phyloP scores from a whole-genome alignment of 148 eudicot species.

The Rhododendron kiyosumense region DNA sequence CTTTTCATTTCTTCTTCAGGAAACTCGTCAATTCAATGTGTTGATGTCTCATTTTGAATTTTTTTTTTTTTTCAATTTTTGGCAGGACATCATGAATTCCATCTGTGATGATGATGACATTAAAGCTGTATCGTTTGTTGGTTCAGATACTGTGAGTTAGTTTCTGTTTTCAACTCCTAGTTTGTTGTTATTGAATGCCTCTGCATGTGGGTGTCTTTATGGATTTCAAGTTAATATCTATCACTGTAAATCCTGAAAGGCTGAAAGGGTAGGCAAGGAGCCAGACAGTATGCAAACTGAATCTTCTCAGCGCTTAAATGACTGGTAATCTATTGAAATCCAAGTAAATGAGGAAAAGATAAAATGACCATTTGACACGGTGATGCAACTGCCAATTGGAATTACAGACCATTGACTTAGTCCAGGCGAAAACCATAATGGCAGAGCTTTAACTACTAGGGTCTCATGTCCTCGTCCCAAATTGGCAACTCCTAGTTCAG shows the following conservation, averaged over 20 bases:
- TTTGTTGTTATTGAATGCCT: conserved; percentile 1
- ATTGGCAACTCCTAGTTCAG: neutral
- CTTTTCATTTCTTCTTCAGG: neutral
- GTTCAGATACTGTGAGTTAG: conserved; percentile 52
- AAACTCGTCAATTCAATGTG: neutral
- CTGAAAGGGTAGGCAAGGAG: neutral
- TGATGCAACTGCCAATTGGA: conserved; percentile 21
- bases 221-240: neutral
- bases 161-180: neutral
- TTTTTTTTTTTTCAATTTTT: neutral
- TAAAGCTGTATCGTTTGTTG: conserved; percentile 60
- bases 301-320: neutral
- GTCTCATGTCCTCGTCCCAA: neutral
- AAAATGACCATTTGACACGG: conserved; percentile 34
- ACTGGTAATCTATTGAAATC: neutral
- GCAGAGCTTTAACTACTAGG: conserved; percentile 1
- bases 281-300: neutral
- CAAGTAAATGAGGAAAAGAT: neutral
- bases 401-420: neutral
- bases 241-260: neutral
- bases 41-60: neutral
- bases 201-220: neutral
- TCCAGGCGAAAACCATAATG: conserved; percentile 14
- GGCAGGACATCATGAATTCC: conserved; percentile 53
- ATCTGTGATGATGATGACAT: conserved; percentile 63